Base-by-base conservation (phyloP, 2,329 filamentous ascomycete species). In the Cladosporium velox region DNA sequence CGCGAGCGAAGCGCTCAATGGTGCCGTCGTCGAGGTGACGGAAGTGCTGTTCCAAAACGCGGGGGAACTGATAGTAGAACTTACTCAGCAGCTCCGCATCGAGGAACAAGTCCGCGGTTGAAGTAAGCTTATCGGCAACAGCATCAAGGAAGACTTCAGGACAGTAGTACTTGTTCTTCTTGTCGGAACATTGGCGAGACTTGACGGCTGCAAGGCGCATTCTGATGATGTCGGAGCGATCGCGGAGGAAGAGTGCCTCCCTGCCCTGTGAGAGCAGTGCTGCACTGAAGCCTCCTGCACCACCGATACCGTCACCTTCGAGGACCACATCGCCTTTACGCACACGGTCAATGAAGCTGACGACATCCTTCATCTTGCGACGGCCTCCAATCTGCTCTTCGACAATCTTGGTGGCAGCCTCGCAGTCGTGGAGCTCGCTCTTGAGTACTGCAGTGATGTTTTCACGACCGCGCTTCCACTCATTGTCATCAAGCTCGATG, bases 101-200 rank as follows among this genome's bases (percentile, higher is more conserved):
- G 34, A 99, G 86, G 84, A 99, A 99, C 0, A 99, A 87, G 10
- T 99, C 95, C 2, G 95, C 94, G 0, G 95, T 99, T 1, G 92
- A 90, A 3, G 94, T 96, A 59, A 99, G 86, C 79, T 98, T 98
- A 71, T 93, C 92, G 1, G 95, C 93, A 1, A 97, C 95, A 3
- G 96, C 93, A 74, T 99, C 93, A n/a, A 99, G 87, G 82, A 99
- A 99, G 18, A 99, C 87, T 77, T 99, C 95, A 0, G 95, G 95
- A 75, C 95, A 99, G 80, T 95, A 88, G 80, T 98, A 97, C 82
- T 97, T 97, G 83, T 97, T 97, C 74, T 90, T 90, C 71, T 90
- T 85, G 70, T 83, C 87, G 67, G 88, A 86, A 79, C 95, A 99
- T 79, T 97, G 93, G 77, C 94, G 92, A 18, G 91, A 95, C 77